Evolutionary conservation across 495 filamentous ascomycete genomes (phyloP).

Genomic region (Talaromyces thailandensis): DNA sequence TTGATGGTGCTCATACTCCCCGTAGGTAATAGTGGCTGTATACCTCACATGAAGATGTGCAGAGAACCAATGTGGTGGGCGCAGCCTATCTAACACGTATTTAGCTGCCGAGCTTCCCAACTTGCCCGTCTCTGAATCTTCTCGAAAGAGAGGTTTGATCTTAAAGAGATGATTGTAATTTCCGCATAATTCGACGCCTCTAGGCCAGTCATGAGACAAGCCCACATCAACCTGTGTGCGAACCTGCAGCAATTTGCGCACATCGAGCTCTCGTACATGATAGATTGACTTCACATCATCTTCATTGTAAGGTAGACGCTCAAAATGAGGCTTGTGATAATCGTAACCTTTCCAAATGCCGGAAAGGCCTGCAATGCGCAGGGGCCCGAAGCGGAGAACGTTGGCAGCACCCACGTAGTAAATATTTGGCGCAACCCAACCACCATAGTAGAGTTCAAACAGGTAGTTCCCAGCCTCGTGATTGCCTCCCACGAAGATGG

Average conservation of each 20-base stretch:
- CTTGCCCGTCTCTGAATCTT: constrained; percentile 61
- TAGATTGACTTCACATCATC: constrained; percentile 72
- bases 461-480: constrained; percentile 85
- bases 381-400: constrained; percentile 67
- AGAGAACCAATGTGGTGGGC: constrained; percentile 86
- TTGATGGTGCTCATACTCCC: constrained; percentile 16
- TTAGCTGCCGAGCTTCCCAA: constrained; percentile 72
- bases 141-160: constrained; percentile 60
- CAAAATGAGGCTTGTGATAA: constrained; percentile 70
- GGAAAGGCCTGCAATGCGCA: constrained; percentile 83
- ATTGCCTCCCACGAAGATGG: constrained; percentile 88
- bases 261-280: constrained; percentile 83
- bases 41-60: constrained; percentile 89
- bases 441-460: constrained; percentile 89
- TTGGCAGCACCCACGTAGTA: constrained; percentile 93
- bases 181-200: constrained; percentile 66
- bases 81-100: constrained; percentile 68
- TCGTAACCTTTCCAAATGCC: constrained; percentile 90
- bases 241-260: constrained; percentile 79
- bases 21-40: constrained; percentile 60
- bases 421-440: constrained; percentile 94
- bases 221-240: constrained; percentile 79
- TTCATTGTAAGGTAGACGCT: constrained; percentile 74
- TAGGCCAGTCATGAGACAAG: constrained; percentile 93
- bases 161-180: constrained; percentile 52